Conservation (phyloP, 1,139 yeast species). For the Entelexis paramagnoliae region DNA sequence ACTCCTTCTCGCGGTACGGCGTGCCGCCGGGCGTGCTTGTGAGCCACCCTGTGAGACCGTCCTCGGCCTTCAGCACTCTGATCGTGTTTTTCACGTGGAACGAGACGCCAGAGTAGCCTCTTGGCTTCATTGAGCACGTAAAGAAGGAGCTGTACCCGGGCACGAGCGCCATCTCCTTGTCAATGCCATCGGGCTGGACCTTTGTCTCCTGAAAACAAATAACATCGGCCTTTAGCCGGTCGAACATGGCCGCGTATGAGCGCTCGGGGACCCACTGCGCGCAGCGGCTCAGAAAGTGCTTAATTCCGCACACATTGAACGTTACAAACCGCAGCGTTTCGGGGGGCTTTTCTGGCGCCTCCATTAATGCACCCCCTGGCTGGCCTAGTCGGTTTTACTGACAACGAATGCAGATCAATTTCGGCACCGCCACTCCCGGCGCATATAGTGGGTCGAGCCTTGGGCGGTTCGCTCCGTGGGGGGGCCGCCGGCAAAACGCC, state of each 20-base stretch:
- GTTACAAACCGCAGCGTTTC: slow-evolving; percentile 37
- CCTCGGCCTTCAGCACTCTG: slow-evolving; percentile 66
- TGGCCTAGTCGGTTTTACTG: no score
- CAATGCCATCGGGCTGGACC: slow-evolving; percentile 43
- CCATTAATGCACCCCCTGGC: not conserved
- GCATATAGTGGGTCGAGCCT: no score
- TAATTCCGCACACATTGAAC: slow-evolving; percentile 78
- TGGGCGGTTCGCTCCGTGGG: no score
- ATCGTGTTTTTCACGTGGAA: slow-evolving; percentile 51
- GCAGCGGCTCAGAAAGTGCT: slow-evolving; percentile 66
- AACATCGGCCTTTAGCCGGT: slow-evolving; percentile 56
- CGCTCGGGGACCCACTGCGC: slow-evolving; percentile 59
- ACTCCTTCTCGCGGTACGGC: slow-evolving; percentile 19
- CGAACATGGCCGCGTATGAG: slow-evolving; percentile 44
- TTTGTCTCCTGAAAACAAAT: slow-evolving; percentile 80
- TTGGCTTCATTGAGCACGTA: slow-evolving; percentile 48
- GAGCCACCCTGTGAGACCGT: slow-evolving; percentile 75
- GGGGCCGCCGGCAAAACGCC: no score
- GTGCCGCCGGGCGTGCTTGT: slow-evolving; percentile 10
- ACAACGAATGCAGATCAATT: no score
- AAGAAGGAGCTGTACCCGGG: slow-evolving; percentile 55
- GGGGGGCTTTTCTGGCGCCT: not conserved
- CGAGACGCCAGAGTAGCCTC: slow-evolving; percentile 90
- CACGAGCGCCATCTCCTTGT: slow-evolving; percentile 45
- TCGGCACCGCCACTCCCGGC: no score